Evolutionary conservation across 257 asterid genomes (phyloP), one percentile per base, ranked within the genome.

Genomic region (Jaltomata sinuosa): DNA sequence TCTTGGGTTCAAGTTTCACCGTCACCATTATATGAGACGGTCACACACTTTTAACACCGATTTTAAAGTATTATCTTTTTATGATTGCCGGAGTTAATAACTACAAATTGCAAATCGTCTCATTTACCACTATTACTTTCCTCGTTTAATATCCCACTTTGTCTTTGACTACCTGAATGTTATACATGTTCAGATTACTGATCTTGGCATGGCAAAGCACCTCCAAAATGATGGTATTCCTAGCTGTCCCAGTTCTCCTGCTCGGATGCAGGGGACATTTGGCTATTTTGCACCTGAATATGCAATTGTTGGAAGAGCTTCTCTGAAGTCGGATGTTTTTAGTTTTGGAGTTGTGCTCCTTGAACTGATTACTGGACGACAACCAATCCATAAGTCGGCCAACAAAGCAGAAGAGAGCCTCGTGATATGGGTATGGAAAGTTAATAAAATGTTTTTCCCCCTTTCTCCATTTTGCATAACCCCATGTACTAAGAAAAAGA

Each of bases 171-270:
- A 27, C 15, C 18, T 16, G 27, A 14, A 59, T 38, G n/a, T n/a
- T n/a, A 49, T 83, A 19, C 31, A 47, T 81, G 22, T 89, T 90
- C 93, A 96, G 99, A 95, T 97, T 79, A 91, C 97, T 36, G 99
- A 97, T 92, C 98, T 97, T 82, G 99, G 98, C 82, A 94, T 97
- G 99, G 99, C 99, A 29, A 97, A 91, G 85, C 99, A 94, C 88
- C 87, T 97, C 6, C 92, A 87, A 2, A 91, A 72, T 71, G 99
- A 95, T 54, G 99, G 95, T 38, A 77, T 88, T 76, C 87, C 90
- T 77, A 94, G 98, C 85, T 84, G 93, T 83, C 86, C 99, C 50
- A 88, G 97, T 84, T 95, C 99, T 77, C 98, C 99, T 2, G 98
- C 93, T 31, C 89, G 97, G 86, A 94, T 97, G 98, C 98, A 97